Percentiles rank a stretch among this genome's conserved stretches.
phyloP scores from a whole-genome alignment of 2,329 filamentous ascomycete genomes.

The Monilinia polystroma region DNA sequence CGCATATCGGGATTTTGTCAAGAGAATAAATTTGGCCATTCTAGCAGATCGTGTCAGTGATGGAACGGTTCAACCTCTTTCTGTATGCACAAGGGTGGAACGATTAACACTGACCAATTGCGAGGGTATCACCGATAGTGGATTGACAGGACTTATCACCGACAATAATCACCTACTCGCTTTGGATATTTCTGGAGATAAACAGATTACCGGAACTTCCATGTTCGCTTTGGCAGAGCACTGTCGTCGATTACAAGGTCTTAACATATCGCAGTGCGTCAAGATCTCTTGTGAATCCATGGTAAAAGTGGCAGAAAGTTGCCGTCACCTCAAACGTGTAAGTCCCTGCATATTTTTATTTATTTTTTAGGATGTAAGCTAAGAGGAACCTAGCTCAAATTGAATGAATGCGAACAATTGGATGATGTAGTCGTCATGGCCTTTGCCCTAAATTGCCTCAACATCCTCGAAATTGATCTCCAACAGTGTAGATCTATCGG shows the following conservation, averaged over 20 bases:
- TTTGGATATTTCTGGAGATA: constrained; percentile 82
- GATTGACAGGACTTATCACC: constrained; percentile 74
- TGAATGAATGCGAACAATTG: constrained; percentile 87
- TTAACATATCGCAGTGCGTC: constrained; percentile 87
- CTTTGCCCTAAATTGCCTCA: constrained; percentile 84
- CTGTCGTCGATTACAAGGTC: constrained; percentile 81
- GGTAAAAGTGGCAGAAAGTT: constrained; percentile 74
- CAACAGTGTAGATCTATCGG: constrained; percentile 80
- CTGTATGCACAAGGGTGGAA: constrained; percentile 86
- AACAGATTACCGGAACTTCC: constrained; percentile 77
- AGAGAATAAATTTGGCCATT: constrained; percentile 83
- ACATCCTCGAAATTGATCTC: constrained; percentile 94
- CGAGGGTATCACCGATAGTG: constrained; percentile 77
- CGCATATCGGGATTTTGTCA: constrained; percentile 84
- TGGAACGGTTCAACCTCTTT: constrained; percentile 79
- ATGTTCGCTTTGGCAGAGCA: constrained; percentile 75
- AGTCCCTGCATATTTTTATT: constrained; percentile 38
- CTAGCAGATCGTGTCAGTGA: constrained; percentile 77
- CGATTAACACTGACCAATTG: constrained; percentile 91
- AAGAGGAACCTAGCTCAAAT: constrained; percentile 65
- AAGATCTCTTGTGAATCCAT: constrained; percentile 85
- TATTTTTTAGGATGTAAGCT: constrained; percentile 21
- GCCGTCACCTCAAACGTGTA: constrained; percentile 83
- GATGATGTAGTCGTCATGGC: constrained; percentile 79
- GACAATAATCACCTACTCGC: constrained; percentile 81